Percentiles rank a stretch among this genome's conserved stretches.
phyloP scores from a whole-genome alignment of 495 filamentous ascomycete species.

The Mytilinidion resinicola region DNA sequence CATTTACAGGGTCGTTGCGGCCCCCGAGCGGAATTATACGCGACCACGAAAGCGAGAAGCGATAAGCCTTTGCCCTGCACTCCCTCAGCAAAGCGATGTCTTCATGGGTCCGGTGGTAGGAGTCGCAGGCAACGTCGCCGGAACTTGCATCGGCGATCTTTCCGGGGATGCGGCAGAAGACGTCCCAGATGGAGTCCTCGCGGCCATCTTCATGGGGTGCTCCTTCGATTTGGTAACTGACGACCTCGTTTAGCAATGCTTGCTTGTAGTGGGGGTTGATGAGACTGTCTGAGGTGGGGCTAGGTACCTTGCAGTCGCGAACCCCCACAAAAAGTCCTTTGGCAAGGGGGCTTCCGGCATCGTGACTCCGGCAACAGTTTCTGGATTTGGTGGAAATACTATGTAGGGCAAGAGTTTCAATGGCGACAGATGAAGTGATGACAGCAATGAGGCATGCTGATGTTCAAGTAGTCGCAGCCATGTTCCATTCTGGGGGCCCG shows the following conservation, averaged over 20 bases:
- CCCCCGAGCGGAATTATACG: slow-evolving; percentile 63
- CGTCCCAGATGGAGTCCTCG: slow-evolving; percentile 71
- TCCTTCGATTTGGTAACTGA: slow-evolving; percentile 73
- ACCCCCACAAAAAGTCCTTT: slow-evolving; percentile 75
- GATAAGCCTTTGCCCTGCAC: slow-evolving; percentile 58
- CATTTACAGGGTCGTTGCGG: slow-evolving; percentile 56
- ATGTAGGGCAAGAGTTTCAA: neutral
- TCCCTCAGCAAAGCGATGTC: slow-evolving; percentile 67
- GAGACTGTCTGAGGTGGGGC: slow-evolving; percentile 15
- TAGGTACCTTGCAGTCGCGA: slow-evolving; percentile 67
- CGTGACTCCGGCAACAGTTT: neutral
- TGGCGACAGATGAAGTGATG: neutral
- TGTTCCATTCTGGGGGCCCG: slow-evolving; percentile 10
- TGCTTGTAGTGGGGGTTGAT: neutral
- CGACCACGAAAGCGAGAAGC: slow-evolving; percentile 71
- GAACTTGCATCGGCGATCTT: slow-evolving; percentile 67
- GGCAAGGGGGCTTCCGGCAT: slow-evolving; percentile 44
- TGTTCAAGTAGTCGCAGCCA: slow-evolving; percentile 17
- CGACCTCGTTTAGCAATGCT: slow-evolving; percentile 3
- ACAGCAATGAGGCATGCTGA: neutral
- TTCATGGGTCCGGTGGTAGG: slow-evolving; percentile 65
- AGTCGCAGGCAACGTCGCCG: slow-evolving; percentile 67
- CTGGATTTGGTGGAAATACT: neutral
- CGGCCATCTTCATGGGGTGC: slow-evolving; percentile 60
- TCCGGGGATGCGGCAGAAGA: slow-evolving; percentile 64